These are phyloP conservation scores for Fusarium succisae DNA, from an alignment of 2,329 filamentous ascomycete species.

Conservation along the genomic window DNA sequence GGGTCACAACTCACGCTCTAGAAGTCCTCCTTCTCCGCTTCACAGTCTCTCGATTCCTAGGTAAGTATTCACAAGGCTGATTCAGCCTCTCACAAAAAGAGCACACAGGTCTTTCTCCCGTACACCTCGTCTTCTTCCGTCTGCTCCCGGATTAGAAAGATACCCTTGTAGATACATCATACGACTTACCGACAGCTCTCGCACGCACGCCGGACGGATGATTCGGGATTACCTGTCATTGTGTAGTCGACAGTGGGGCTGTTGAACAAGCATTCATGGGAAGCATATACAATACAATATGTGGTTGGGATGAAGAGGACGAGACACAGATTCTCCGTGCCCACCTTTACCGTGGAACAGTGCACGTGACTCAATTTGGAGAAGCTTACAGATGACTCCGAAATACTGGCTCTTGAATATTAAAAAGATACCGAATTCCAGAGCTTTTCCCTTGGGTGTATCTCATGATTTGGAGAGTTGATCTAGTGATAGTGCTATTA, in stretches of 20 bases:
- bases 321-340: constrained; percentile 12
- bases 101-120: constrained; percentile 30
- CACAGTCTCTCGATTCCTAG: constrained; percentile 15
- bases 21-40: constrained; percentile 19
- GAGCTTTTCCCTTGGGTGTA: neutral
- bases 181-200: constrained; percentile 29
- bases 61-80: constrained; percentile 28
- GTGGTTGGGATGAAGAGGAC: neutral
- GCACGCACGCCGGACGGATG: constrained; percentile 20
- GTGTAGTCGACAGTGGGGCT: neutral
- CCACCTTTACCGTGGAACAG: neutral
- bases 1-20: constrained; percentile 5
- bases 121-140: constrained; percentile 38
- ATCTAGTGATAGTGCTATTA: neutral
- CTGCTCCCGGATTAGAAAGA: neutral
- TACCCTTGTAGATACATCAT: neutral
- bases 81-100: constrained; percentile 35
- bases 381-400: neutral
- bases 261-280: neutral
- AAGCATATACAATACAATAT: neutral
- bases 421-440: neutral
- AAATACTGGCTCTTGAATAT: neutral
- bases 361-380: constrained; percentile 19
- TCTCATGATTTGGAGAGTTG: neutral
- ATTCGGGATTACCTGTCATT: constrained; percentile 16